These are phyloP conservation scores for Melampsora americana DNA, from an alignment of 1,284 basidiomycete genomes.

Conservation along the genomic window DNA sequence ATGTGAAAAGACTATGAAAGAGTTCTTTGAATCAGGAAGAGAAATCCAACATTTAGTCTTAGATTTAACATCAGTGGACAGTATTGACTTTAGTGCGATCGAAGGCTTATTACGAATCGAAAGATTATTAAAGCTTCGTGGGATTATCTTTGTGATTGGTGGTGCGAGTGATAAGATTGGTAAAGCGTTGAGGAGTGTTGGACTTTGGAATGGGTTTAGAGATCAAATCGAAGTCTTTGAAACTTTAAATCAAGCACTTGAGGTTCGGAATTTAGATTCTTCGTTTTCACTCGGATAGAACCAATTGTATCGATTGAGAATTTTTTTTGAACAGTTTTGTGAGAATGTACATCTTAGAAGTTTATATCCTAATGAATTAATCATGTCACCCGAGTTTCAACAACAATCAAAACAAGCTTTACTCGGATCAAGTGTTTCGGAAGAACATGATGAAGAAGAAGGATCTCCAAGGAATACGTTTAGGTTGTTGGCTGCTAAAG, in stretches of 20 bases:
- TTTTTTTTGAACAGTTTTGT: slow-evolving; percentile 37
- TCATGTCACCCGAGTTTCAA: too few species aligned
- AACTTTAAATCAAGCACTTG: slow-evolving; percentile 83
- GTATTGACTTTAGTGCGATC: slow-evolving; percentile 89
- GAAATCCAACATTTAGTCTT: slow-evolving; percentile 89
- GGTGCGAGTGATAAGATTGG: slow-evolving; percentile 65
- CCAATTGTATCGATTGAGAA: too few species aligned
- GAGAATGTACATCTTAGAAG: slow-evolving; percentile 55
- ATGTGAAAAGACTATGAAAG: slow-evolving; percentile 61
- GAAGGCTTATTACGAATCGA: slow-evolving; percentile 93
- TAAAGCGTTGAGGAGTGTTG: slow-evolving; percentile 69
- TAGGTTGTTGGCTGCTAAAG: too few species aligned
- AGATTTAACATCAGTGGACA: slow-evolving; percentile 74
- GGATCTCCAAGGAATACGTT: too few species aligned
- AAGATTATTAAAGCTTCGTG: slow-evolving; percentile 70
- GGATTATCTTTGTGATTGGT: slow-evolving; percentile 82
- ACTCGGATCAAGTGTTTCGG: too few species aligned
- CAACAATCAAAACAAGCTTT: too few species aligned
- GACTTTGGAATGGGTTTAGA: slow-evolving; percentile 67
- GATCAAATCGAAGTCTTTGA: slow-evolving; percentile 71
- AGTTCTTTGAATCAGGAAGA: slow-evolving; percentile 68
- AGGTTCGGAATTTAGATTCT: slow-evolving; percentile 55
- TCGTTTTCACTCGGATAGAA: neutral
- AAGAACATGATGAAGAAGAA: too few species aligned
- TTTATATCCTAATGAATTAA: slow-evolving; percentile 52